Evolutionary conservation across 2,329 filamentous ascomycete genomes (phyloP).

Genomic region (Coccinonectria pachysandricola): DNA sequence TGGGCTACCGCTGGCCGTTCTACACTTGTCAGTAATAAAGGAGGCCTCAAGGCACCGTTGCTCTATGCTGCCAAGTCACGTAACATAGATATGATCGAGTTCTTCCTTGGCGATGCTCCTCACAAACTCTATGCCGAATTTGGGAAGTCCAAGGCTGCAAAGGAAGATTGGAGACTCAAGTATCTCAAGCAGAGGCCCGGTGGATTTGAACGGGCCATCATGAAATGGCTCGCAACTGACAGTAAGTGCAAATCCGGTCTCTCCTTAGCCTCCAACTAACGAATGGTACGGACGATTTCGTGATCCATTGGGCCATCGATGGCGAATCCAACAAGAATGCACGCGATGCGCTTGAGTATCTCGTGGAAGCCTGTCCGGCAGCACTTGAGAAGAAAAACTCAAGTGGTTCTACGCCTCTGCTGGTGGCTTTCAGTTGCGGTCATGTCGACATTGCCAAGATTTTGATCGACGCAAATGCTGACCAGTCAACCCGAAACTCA

Average conservation of each 20-base stretch:
- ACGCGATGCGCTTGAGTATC: conserved; percentile 50
- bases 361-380: conserved; percentile 51
- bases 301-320: conserved; percentile 56
- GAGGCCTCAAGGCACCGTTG: conserved; percentile 44
- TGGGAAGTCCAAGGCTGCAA: conserved; percentile 44
- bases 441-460: conserved; percentile 45
- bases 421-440: conserved; percentile 51
- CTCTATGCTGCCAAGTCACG: conserved; percentile 46
- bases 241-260: conserved; percentile 33
- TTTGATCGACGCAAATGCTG: conserved; percentile 57
- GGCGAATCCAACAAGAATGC: conserved; percentile 30
- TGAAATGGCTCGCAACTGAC: conserved; percentile 50
- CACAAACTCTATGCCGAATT: conserved; percentile 60
- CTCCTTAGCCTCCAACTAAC: conserved; percentile 11
- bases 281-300: conserved; percentile 40
- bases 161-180: conserved; percentile 51
- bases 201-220: conserved; percentile 54
- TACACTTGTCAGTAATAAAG: conserved; percentile 28
- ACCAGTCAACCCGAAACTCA: conserved; percentile 54
- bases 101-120: conserved; percentile 65
- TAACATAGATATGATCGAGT: conserved; percentile 60
- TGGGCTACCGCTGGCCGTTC: conserved; percentile 59
- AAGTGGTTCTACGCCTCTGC: conserved; percentile 54
- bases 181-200: conserved; percentile 48
- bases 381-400: conserved; percentile 52